Percentiles rank a stretch among this genome's conserved stretches.
These are phyloP conservation scores for Lactarius indigo DNA, from an alignment of 768 basidiomycete genomes.

Conservation along the genomic window DNA sequence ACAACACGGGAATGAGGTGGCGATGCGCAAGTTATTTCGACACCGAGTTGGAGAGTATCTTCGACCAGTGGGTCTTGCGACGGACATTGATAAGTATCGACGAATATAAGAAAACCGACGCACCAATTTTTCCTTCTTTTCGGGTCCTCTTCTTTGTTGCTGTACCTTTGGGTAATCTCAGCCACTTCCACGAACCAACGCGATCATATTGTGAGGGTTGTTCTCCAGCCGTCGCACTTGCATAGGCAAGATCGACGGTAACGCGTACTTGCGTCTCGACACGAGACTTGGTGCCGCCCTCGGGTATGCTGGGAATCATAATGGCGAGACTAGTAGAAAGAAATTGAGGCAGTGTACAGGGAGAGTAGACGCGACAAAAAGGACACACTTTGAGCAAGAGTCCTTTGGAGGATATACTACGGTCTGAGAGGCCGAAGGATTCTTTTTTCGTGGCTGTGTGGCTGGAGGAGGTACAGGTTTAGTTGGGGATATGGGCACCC, in stretches of 20 bases:
- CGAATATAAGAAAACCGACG: constrained; percentile 22
- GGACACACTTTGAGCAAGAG: constrained; percentile 67
- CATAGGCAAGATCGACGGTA: constrained; percentile 71
- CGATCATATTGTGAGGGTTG: constrained; percentile 61
- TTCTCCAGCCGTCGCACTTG: constrained; percentile 55
- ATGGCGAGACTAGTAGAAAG: constrained; percentile 60
- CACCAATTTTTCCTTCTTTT: constrained; percentile 81
- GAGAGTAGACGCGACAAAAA: constrained; percentile 8
- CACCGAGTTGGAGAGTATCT: constrained; percentile 68
- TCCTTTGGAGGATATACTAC: constrained; percentile 73
- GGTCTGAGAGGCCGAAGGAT: constrained; percentile 49
- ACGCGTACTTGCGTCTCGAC: constrained; percentile 95
- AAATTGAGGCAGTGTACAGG: not conserved
- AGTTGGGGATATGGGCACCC: constrained; percentile 43
- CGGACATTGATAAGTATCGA: not conserved
- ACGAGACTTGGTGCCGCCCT: constrained; percentile 80
- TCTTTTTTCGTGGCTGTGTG: constrained; percentile 52
- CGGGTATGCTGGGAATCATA: constrained; percentile 79
- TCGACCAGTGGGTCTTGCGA: constrained; percentile 57
- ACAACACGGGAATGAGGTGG: constrained; percentile 72
- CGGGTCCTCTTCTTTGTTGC: constrained; percentile 81
- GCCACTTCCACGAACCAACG: constrained; percentile 88
- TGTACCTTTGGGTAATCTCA: constrained; percentile 75
- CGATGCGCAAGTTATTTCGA: constrained; percentile 77
- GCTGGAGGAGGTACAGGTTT: constrained; percentile 68